A percentile compares a stretch with the other conserved stretches of the same genome.
These are phyloP conservation scores for Somion occarium DNA, from an alignment of 1,284 basidiomycete species.

Conservation along the genomic window DNA sequence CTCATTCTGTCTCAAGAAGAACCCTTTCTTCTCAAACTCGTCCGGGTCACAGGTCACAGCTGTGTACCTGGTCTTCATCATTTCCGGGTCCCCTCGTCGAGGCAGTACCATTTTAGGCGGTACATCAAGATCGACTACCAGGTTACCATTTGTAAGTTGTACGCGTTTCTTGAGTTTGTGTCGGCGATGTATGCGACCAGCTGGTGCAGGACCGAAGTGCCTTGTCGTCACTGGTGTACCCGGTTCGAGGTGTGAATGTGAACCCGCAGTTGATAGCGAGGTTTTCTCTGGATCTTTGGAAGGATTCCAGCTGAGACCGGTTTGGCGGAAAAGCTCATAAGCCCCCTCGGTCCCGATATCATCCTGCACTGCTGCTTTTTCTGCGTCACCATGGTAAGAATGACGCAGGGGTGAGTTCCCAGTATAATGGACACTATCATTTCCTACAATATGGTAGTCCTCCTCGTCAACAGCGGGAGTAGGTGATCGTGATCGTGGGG, in stretches of 20 bases:
- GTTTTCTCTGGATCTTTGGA: constrained; percentile 17
- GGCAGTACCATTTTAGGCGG: constrained; percentile 85
- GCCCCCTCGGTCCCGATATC: constrained; percentile 10
- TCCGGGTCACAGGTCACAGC: constrained; percentile 94
- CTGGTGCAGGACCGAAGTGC: constrained; percentile 85
- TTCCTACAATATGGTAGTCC: constrained; percentile 53
- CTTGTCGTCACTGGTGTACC: constrained; percentile 55
- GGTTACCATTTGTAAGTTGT: constrained; percentile 77
- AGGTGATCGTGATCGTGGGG: constrained; percentile 64
- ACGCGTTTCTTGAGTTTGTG: constrained; percentile 72
- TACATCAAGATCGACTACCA: constrained; percentile 81
- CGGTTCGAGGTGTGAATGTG: constrained; percentile 19
- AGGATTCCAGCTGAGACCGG: neutral
- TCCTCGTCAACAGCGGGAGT: constrained; percentile 69
- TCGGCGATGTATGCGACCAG: constrained; percentile 70
- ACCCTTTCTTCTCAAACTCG: constrained; percentile 80
- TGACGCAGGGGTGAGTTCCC: constrained; percentile 28
- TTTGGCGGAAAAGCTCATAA: constrained; percentile 1
- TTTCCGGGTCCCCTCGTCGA: constrained; percentile 78
- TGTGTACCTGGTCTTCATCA: constrained; percentile 79
- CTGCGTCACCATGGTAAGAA: constrained; percentile 15
- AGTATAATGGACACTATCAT: constrained; percentile 50
- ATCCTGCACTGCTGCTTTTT: constrained; percentile 11
- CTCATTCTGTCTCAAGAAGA: constrained; percentile 83
- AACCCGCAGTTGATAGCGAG: constrained; percentile 18